phyloP scores from a whole-genome alignment of 768 basidiomycete species.

The Russula earlei region DNA sequence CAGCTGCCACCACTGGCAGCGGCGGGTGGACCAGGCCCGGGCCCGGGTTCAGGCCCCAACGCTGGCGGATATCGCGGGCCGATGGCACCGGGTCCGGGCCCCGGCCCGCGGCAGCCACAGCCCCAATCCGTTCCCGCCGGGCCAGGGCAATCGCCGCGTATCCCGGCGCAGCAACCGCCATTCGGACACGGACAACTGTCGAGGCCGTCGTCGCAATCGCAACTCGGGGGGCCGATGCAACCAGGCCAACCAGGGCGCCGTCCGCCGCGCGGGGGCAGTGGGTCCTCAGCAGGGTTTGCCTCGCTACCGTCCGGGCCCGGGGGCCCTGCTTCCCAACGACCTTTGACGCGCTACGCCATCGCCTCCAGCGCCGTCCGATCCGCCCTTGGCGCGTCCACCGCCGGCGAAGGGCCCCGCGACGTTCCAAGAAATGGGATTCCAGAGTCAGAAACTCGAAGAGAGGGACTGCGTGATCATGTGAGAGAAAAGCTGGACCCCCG shows the following conservation, averaged over 20 bases:
- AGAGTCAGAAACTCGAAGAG: slow-evolving; percentile 64
- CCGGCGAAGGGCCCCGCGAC: slow-evolving; percentile 49
- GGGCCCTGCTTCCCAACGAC: not conserved
- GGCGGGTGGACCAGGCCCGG: not conserved
- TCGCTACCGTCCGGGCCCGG: too few relatives aligned
- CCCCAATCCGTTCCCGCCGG: not conserved
- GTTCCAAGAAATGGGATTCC: slow-evolving; percentile 92
- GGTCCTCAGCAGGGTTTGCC: too few relatives aligned
- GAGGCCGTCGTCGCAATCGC: not conserved
- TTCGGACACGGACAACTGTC: not conserved
- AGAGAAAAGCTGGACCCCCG: not conserved
- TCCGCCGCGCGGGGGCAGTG: not conserved
- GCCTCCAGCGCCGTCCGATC: not conserved
- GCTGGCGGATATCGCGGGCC: too few relatives aligned
- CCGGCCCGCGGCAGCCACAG: not conserved
- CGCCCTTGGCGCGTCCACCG: slow-evolving; percentile 13
- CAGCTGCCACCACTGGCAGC: slow-evolving; percentile 7
- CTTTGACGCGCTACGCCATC: not conserved
- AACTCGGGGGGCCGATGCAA: not conserved
- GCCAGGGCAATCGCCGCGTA: not conserved
- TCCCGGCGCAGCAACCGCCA: not conserved
- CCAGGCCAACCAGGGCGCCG: not conserved
- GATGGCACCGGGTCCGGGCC: not conserved
- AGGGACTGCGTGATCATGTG: slow-evolving; percentile 87
- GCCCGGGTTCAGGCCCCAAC: too few relatives aligned